Base-by-base conservation (phyloP, 1,284 basidiomycete genomes). In the Papiliotrema fonsecae region DNA sequence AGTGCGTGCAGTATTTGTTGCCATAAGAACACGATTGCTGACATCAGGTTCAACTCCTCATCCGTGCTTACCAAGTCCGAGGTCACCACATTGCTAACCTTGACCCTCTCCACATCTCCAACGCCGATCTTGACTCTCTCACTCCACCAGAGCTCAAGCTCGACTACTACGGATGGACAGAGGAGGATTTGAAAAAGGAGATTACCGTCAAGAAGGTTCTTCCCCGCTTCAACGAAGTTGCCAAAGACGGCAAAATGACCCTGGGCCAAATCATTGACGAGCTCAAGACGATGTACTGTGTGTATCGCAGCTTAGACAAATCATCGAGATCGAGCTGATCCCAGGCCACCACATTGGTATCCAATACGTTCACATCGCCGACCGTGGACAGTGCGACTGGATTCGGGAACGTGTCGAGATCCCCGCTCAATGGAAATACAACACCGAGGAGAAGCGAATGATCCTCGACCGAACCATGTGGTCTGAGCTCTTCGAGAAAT, bases 381-480 rank as follows among this genome's bases (percentile, higher is more conserved):
- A 97, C 79, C 91, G 94, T 77, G 90, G 93, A 62, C 89, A 97
- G 74, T 99, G 96, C 69, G 93, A 99, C 76, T 99, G 96, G 96
- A 92, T 99, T 62, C 83, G 96, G 59, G 89, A 93, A 73, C 88
- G 96, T 56, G 81, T 98, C 49, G 96, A 99, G 75, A 86, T 88
- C 21, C 96, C 96, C 4, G 85, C 88, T 63, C 94, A 94, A n/a
- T 97, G 91, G 91, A 90, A 91, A 68, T 99, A 98, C 77, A 87
- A 87, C 40, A 82, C 91, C 52, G 96, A 98, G 68, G 94, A 99
- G 79, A 99, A 98, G 78, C 85, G 92, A 51, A 94, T 96, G 86
- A 96, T 99, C 60, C 82, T 98, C 52, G 96, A 98, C 76, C 88
- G 96, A 54, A 84, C 97, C 66, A 97, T 97, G 75, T 98, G 96